Conservation (phyloP, 2,329 filamentous ascomycete species). For the Botrytis deweyae region DNA sequence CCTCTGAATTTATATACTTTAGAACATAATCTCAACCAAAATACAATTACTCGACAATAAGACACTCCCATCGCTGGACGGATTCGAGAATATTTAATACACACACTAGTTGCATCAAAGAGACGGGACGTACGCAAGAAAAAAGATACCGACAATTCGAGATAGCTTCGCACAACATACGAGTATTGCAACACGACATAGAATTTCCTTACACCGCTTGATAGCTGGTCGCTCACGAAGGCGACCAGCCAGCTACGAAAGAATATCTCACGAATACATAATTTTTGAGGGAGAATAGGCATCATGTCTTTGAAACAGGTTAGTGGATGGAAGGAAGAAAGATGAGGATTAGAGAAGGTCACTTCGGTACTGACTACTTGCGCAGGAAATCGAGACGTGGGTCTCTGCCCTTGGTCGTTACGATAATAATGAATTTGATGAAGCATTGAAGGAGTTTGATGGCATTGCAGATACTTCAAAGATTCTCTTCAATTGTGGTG, state of each 20-base stretch:
- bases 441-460: constrained; percentile 79
- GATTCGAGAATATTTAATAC: constrained; percentile 13
- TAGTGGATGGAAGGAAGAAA: constrained; percentile 24
- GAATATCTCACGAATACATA: constrained; percentile 9
- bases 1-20: constrained; percentile 10
- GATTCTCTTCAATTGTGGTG: constrained; percentile 97
- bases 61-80: constrained; percentile 20
- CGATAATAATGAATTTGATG: constrained; percentile 97
- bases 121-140: background rate
- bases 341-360: background rate
- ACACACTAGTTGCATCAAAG: constrained; percentile 17
- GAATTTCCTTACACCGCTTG: constrained; percentile 14
- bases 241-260: constrained; percentile 27
- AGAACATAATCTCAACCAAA: constrained; percentile 13
- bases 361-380: constrained; percentile 13
- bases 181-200: constrained; percentile 19
- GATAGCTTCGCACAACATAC: constrained; percentile 19
- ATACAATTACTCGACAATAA: background rate
- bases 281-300: constrained; percentile 22
- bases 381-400: constrained; percentile 95
- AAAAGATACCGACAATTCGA: constrained; percentile 15
- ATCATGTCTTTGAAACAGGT: constrained; percentile 47
- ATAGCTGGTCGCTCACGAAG: constrained; percentile 29
- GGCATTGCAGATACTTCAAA: constrained; percentile 93
- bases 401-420: constrained; percentile 87